phyloP scores from a whole-genome alignment of 805 yeast genomes.

The Saccharomycopsis vini region DNA sequence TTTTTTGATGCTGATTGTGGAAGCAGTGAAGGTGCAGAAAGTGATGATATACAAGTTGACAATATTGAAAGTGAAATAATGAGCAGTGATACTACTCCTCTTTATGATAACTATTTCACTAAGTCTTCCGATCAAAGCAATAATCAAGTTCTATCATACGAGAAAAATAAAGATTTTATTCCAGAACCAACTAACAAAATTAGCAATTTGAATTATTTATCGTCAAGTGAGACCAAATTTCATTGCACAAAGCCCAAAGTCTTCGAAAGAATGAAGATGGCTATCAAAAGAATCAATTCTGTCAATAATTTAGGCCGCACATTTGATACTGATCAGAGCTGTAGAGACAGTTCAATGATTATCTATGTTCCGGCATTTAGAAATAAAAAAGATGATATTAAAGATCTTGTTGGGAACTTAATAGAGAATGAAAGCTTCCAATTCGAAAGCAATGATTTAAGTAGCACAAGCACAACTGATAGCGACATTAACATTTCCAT shows the following conservation, averaged over 20 bases:
- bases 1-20: too few species aligned
- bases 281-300: conserved; percentile 1
- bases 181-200: neutral
- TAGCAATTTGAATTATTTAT: neutral
- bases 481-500: conserved; percentile 1
- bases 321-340: neutral
- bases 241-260: neutral
- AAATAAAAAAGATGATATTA: conserved; percentile 4
- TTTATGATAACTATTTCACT: neutral
- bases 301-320: neutral
- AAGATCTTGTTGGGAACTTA: conserved; percentile 7
- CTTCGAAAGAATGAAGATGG: neutral
- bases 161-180: neutral
- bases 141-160: neutral
- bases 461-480: too few species aligned
- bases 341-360: neutral
- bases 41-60: too few species aligned
- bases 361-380: conserved; percentile 18
- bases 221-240: too few species aligned
- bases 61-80: neutral
- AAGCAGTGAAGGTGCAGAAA: too few species aligned
- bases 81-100: neutral
- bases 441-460: too few species aligned
- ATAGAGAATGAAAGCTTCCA: too few species aligned
- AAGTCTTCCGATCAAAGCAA: neutral